These are phyloP conservation scores for Limonium bicolor DNA, from an alignment of 148 eudicot genomes.

Conservation along the genomic window DNA sequence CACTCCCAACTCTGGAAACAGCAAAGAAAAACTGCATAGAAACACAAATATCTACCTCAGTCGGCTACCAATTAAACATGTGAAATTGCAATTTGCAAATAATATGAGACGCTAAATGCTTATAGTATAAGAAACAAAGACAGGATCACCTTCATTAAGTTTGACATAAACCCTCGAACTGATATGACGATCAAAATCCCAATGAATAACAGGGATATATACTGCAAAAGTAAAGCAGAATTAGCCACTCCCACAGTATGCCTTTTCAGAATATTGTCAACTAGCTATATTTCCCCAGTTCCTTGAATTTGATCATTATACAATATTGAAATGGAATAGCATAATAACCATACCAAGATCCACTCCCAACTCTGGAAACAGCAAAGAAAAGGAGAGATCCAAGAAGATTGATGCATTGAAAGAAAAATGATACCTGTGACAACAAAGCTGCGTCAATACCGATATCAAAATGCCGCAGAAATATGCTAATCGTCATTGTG, in stretches of 20 bases:
- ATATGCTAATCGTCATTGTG: conserved; percentile 79
- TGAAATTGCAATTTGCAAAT: too few species aligned
- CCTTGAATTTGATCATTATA: too few species aligned
- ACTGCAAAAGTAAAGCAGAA: conserved; percentile 33
- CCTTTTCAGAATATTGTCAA: background rate
- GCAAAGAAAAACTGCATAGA: conserved; percentile 95
- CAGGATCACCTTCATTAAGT: conserved; percentile 77
- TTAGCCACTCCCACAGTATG: background rate
- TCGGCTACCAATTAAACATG: too few species aligned
- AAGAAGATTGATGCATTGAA: too few species aligned
- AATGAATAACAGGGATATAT: conserved; percentile 84
- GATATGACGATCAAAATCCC: conserved; percentile 91
- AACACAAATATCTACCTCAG: background rate
- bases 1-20: conserved; percentile 96
- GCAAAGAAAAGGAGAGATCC: too few species aligned
- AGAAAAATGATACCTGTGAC: conserved; percentile 59
- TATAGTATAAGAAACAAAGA: background rate
- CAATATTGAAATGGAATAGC: too few species aligned
- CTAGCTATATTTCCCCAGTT: too few species aligned
- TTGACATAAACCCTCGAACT: conserved; percentile 79
- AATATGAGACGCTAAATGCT: too few species aligned
- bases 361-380: conserved; percentile 96
- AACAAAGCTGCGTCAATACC: conserved; percentile 75
- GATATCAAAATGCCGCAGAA: conserved; percentile 83
- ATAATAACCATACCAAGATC: too few species aligned